Evolutionary conservation across 1,284 basidiomycete genomes (phyloP).

Genomic region (Rhodotorula sp.): DNA sequence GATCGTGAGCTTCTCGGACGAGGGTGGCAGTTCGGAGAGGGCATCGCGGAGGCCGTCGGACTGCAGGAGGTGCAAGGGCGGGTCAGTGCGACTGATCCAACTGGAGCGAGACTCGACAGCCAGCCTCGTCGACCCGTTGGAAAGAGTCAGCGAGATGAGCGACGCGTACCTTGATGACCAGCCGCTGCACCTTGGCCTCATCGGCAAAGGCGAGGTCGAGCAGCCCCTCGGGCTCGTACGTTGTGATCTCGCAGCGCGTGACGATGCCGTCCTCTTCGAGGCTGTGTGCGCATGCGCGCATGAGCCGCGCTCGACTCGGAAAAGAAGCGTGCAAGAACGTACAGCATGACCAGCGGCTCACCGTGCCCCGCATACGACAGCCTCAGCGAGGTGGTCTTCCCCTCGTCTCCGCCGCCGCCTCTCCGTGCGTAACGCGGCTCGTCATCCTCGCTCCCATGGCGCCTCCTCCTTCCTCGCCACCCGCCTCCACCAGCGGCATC

Average conservation of each 20-base stretch:
- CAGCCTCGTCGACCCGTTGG: too few species aligned
- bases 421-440: slow-evolving; percentile 12
- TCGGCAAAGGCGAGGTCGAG: slow-evolving; percentile 77
- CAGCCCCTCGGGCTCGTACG: slow-evolving; percentile 78
- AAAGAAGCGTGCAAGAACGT: slow-evolving; percentile 49
- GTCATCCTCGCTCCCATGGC: slow-evolving; percentile 30
- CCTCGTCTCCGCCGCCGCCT: slow-evolving; percentile 31
- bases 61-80: slow-evolving; percentile 51
- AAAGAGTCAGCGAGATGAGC: too few species aligned
- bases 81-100: neutral
- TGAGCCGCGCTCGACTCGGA: neutral
- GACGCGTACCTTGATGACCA: slow-evolving; percentile 74
- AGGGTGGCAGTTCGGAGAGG: slow-evolving; percentile 81
- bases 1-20: slow-evolving; percentile 78
- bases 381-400: slow-evolving; percentile 68
- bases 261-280: slow-evolving; percentile 83
- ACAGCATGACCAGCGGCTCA: slow-evolving; percentile 81
- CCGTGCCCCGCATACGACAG: slow-evolving; percentile 79
- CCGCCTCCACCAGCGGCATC: slow-evolving; percentile 14
- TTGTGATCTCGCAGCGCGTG: slow-evolving; percentile 83
- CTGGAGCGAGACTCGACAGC: neutral
- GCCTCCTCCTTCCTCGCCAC: slow-evolving; percentile 8
- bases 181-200: slow-evolving; percentile 68
- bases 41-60: slow-evolving; percentile 90
- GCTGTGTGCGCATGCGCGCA: slow-evolving; percentile 54